These are phyloP conservation scores for Neofusicoccum umdonicola DNA, from an alignment of 2,329 filamentous ascomycete species.

Conservation along the genomic window DNA sequence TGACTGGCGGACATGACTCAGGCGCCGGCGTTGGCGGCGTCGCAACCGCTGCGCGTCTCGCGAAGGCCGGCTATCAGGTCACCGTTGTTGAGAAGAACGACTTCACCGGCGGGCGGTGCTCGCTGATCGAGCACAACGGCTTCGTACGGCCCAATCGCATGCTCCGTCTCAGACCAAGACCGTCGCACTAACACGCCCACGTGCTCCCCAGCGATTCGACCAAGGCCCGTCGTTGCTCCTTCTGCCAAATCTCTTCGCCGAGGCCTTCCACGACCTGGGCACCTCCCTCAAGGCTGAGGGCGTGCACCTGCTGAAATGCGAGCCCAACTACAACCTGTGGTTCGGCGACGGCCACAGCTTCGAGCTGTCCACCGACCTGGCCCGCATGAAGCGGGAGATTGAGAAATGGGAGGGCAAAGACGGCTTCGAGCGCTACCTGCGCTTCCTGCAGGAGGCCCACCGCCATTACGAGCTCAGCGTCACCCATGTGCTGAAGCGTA, in stretches of 20 bases:
- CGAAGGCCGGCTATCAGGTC: slow-evolving; percentile 68
- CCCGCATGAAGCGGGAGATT: slow-evolving; percentile 68
- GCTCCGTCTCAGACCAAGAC: too few relatives aligned
- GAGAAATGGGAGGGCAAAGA: slow-evolving; percentile 71
- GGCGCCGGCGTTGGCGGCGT: slow-evolving; percentile 71
- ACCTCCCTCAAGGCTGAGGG: slow-evolving; percentile 65
- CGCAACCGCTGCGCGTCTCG: slow-evolving; percentile 68
- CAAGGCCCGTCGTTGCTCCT: slow-evolving; percentile 73
- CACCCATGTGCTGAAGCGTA: slow-evolving; percentile 63
- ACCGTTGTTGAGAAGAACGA: slow-evolving; percentile 76
- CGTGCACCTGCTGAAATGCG: slow-evolving; percentile 68
- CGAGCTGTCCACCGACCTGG: slow-evolving; percentile 64
- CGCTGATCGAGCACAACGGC: slow-evolving; percentile 59
- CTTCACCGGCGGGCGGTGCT: slow-evolving; percentile 71
- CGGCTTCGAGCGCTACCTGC: slow-evolving; percentile 67
- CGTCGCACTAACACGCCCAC: background rate
- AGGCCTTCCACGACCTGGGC: slow-evolving; percentile 67
- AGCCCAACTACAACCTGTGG: slow-evolving; percentile 73
- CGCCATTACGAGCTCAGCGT: slow-evolving; percentile 68
- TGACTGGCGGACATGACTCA: slow-evolving; percentile 22
- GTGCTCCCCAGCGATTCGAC: slow-evolving; percentile 59
- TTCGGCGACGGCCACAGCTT: slow-evolving; percentile 67
- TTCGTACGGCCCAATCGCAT: slow-evolving; percentile 43
- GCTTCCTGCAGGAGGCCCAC: slow-evolving; percentile 66
- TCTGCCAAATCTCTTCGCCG: slow-evolving; percentile 67